Base-by-base conservation (phyloP, 345 rosid genomes). In the Isatis tinctoria region DNA sequence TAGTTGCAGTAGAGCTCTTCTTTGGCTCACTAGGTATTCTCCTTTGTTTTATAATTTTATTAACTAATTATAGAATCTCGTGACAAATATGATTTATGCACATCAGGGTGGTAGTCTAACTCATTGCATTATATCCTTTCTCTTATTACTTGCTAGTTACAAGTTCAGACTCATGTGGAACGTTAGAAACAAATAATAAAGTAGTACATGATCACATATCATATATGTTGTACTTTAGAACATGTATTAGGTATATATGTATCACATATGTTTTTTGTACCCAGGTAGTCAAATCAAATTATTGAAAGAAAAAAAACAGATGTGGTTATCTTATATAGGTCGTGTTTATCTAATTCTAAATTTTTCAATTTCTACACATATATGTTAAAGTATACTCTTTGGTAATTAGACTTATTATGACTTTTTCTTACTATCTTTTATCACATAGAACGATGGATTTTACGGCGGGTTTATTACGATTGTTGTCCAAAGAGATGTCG, bases 21-120 rank as follows among this genome's bases (percentile, higher is more conserved):
- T 95, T 58, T 95, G 99, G 99, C 99, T 95, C 60, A 85, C 97
- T 73, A 90, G 97, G 99, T 95, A 75, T 64, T 52, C 10, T 53
- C 35, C 11, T 43, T 4, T 53, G 8, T 36, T 13, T 33, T 33
- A 39, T 32, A 4, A 47, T 47, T 32, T 56, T 8, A 22, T 44
- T 39, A 26, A 24, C 20, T 20, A 33, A 3, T n/a, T 35, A 2
- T 45, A 43, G 30, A 56, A n/a, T 64, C 56, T 30, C 56, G 33
- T 41, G 30, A 63, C 33, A 72, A 14, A 4, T 52, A 30, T 10
- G 39, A 27, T 39, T 20, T 33, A 27, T 62, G 43, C 69, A 48
- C 69, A 28, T 10, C 18, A 37, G 18, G 1, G 36, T 47, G 4
- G 7, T 49, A 18, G 6, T 49, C 45, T 52, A 36, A 47, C 51